Percentiles rank a stretch among this genome's conserved stretches.
Evolutionary conservation across 106 monocot genomes (phyloP).

Genomic region (Gastrodia elata): DNA sequence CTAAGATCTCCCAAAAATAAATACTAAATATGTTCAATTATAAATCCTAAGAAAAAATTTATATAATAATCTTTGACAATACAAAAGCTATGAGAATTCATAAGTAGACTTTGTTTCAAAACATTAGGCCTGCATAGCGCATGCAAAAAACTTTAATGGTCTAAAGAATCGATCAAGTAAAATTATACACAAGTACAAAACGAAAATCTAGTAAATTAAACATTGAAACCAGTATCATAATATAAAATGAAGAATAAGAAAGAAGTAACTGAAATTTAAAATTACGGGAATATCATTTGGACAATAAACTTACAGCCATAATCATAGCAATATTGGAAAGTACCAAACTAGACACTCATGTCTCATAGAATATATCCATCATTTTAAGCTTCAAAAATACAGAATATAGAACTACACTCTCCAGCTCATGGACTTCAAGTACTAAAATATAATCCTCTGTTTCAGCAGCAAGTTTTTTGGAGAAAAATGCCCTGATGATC

Average conservation of each 20-base stretch:
- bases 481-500: constrained; percentile 1
- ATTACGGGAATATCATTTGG: background rate
- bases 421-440: background rate
- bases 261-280: background rate
- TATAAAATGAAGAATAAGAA: background rate
- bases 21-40: no score
- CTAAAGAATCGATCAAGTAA: background rate
- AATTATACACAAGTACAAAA: background rate
- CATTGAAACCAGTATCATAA: background rate
- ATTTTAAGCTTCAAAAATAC: background rate
- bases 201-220: background rate
- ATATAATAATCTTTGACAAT: no score
- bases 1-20: no score
- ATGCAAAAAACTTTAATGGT: background rate
- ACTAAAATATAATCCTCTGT: background rate
- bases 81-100: background rate
- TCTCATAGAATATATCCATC: background rate
- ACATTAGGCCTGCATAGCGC: background rate
- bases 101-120: background rate
- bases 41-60: no score
- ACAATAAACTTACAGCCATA: background rate
- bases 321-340: background rate
- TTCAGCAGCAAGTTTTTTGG: constrained; percentile 2
- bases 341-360: background rate
- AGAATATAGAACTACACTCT: background rate